These are phyloP conservation scores for Talaromyces proteolyticus DNA, from an alignment of 495 filamentous ascomycete genomes.

Conservation along the genomic window DNA sequence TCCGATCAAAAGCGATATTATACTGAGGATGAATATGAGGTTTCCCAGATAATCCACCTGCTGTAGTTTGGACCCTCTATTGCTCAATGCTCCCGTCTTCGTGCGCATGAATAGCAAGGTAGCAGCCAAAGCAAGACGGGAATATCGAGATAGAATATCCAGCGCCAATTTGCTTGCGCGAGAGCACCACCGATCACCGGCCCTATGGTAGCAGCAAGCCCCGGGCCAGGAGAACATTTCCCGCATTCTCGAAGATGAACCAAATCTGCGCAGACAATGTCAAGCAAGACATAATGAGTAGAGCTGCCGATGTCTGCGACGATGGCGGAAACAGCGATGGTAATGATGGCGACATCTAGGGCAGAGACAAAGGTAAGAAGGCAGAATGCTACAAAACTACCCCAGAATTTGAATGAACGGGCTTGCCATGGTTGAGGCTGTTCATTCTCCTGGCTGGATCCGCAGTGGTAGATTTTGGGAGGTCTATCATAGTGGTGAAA, in stretches of 20 bases:
- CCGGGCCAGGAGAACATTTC: too few relatives aligned
- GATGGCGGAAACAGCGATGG: conserved; percentile 47
- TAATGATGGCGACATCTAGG: conserved; percentile 36
- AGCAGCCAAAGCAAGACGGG: conserved; percentile 26
- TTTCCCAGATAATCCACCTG: conserved; percentile 38
- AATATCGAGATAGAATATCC: conserved; percentile 47
- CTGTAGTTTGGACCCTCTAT: conserved; percentile 32
- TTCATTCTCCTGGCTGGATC: too few relatives aligned
- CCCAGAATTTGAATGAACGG: too few relatives aligned
- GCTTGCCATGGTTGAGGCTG: too few relatives aligned
- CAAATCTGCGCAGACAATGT: conserved; percentile 65
- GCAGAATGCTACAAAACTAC: background rate
- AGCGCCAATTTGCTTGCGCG: conserved; percentile 21
- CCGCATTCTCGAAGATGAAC: conserved; percentile 34
- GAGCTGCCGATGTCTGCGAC: conserved; percentile 34
- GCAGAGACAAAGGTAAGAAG: background rate
- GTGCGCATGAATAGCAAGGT: conserved; percentile 32
- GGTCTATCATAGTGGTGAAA: too few relatives aligned
- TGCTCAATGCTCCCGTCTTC: conserved; percentile 15
- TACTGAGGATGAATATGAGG: conserved; percentile 6
- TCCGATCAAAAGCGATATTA: conserved; percentile 14
- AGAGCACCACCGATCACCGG: conserved; percentile 24
- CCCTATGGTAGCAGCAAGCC: too few relatives aligned
- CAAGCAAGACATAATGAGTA: conserved; percentile 51
- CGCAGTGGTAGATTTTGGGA: too few relatives aligned